Evolutionary conservation across 768 basidiomycete genomes (phyloP).

Genomic region (Gymnopilus junonius): DNA sequence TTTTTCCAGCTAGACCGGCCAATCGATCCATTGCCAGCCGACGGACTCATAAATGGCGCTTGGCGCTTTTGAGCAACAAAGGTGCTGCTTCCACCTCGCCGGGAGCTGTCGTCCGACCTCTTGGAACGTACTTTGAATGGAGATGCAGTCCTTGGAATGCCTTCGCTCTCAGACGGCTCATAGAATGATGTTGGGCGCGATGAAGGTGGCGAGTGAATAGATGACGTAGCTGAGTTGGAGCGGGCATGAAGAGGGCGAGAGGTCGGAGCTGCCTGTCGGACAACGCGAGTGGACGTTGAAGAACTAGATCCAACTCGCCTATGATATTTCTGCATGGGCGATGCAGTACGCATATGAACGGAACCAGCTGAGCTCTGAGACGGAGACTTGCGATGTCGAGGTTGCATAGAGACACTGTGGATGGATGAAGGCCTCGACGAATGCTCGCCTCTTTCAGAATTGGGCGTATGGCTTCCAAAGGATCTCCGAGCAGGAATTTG

Average conservation of each 20-base stretch:
- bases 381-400: constrained; percentile 73
- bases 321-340: constrained; percentile 81
- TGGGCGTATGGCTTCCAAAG: constrained; percentile 83
- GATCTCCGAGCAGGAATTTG: constrained; percentile 70
- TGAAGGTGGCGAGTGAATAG: constrained; percentile 74
- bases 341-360: constrained; percentile 65
- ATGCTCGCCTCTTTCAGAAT: constrained; percentile 80
- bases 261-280: constrained; percentile 56
- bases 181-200: constrained; percentile 81
- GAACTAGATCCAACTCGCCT: constrained; percentile 80
- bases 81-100: constrained; percentile 41
- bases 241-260: constrained; percentile 62
- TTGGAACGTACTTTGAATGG: constrained; percentile 60
- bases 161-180: constrained; percentile 73
- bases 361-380: constrained; percentile 81
- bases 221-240: constrained; percentile 79
- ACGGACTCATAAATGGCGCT: constrained; percentile 70
- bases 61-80: constrained; percentile 85
- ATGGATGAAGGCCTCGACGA: constrained; percentile 85
- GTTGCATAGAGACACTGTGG: constrained; percentile 73
- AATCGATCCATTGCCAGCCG: constrained; percentile 42
- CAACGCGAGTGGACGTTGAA: constrained; percentile 83
- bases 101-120: constrained; percentile 50
- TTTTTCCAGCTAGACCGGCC: constrained; percentile 88
- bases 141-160: constrained; percentile 57